Evolutionary conservation across 495 filamentous ascomycete genomes (phyloP), one percentile per base, ranked within the genome.

Genomic region (Halenospora varia): DNA sequence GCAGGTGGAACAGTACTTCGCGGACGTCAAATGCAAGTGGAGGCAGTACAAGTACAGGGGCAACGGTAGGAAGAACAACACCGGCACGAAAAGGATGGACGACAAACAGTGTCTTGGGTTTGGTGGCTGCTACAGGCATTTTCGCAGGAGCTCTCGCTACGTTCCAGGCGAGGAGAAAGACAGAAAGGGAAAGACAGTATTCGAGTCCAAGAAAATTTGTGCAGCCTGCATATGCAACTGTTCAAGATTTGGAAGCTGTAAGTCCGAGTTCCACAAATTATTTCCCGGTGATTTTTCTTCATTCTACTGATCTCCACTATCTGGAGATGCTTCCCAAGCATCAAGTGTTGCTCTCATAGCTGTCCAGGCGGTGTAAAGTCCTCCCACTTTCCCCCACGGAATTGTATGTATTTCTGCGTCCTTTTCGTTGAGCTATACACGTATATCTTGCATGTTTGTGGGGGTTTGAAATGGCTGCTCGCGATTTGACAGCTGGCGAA

Each of bases 241-340:
- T 78, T 53, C 64, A 69, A 10, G 76, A 79, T 56, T 73, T 81
- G 74, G 69, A 81, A 55, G 62, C 60, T 62, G 79, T 82, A 67
- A 70, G 77, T 62, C 25, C n/a, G 35, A 1, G 0, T 22, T 55
- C 42, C 19, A 20, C 42, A 46, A 8, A n/a, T n/a, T 46, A 8
- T 6, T n/a, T 17, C 8, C 8, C 17, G 6, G 42, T 8, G 17
- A 4, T 9, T 46, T 46, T 46, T 17, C 19, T 4, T 46, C 42
- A 20, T n/a, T 46, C 4, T 8, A 9, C 8, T 17, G 4, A 46
- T 17, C 17, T n/a, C 15, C 13, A 17, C 4, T 46, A 4, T 46
- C 15, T 20, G 15, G 42, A 46, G 42, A 46, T 35, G n/a, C n/a
- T n/a, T n/a, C n/a, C n/a, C n/a, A n/a, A n/a, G n/a, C n/a, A n/a